These are phyloP conservation scores for Pistacia integerrima DNA, from an alignment of 345 rosid genomes.

Conservation along the genomic window DNA sequence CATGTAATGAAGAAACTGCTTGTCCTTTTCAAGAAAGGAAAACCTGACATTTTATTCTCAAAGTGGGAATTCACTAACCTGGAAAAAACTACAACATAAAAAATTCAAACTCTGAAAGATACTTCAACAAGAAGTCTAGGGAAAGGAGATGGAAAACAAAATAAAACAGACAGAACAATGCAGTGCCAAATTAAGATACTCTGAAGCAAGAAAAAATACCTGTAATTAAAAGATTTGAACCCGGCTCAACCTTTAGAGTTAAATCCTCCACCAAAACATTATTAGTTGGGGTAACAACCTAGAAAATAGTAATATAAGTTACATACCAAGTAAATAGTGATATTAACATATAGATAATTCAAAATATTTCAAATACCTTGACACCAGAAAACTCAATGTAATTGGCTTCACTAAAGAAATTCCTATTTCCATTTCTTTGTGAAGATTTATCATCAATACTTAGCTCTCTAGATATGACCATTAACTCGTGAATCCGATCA, in stretches of 20 bases:
- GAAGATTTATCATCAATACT: slow-evolving; percentile 56
- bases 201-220: slow-evolving; percentile 47
- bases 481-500: slow-evolving; percentile 90
- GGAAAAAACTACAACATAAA: neutral
- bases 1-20: neutral
- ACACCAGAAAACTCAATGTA: slow-evolving; percentile 90
- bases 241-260: slow-evolving; percentile 80
- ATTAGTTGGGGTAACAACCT: slow-evolving; percentile 98
- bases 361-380: slow-evolving; percentile 60
- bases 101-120: neutral
- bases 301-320: slow-evolving; percentile 21
- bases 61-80: neutral
- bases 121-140: neutral
- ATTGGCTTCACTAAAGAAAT: slow-evolving; percentile 84
- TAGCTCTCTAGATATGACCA: slow-evolving; percentile 83
- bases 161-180: neutral
- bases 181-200: slow-evolving; percentile 11
- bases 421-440: slow-evolving; percentile 70
- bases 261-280: slow-evolving; percentile 94
- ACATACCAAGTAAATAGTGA: neutral
- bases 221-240: slow-evolving; percentile 97
- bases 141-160: slow-evolving; percentile 6
- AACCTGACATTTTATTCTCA: neutral
- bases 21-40: neutral
- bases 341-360: slow-evolving; percentile 5